Evolutionary conservation across 2,329 filamentous ascomycete genomes (phyloP).

Genomic region (Elsinoe arachidis): DNA sequence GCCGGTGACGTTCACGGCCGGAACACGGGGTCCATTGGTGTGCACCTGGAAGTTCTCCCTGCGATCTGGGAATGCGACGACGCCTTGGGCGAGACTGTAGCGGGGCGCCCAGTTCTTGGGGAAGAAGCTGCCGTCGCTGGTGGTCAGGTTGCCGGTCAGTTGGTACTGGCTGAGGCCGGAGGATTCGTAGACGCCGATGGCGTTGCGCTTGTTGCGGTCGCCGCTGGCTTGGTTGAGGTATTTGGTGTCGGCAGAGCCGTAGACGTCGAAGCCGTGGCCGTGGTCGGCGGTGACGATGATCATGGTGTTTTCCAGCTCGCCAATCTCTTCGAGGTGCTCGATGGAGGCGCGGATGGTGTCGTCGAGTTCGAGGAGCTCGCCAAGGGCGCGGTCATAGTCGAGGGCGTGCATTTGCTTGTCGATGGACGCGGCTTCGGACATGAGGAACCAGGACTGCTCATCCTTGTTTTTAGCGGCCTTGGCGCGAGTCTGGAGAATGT

Average conservation of each 20-base stretch:
- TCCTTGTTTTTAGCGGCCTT: conserved; percentile 42
- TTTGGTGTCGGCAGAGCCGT: conserved; percentile 69
- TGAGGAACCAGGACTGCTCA: conserved; percentile 64
- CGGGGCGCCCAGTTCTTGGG: conserved; percentile 77
- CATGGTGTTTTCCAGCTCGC: conserved; percentile 64
- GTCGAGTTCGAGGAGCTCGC: conserved; percentile 76
- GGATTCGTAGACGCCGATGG: conserved; percentile 63
- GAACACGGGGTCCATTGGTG: conserved; percentile 53
- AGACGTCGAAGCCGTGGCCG: conserved; percentile 83
- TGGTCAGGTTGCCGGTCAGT: conserved; percentile 50
- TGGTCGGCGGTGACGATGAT: conserved; percentile 79
- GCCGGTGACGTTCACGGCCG: conserved; percentile 49
- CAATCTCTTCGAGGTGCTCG: conserved; percentile 56
- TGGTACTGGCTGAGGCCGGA: conserved; percentile 71
- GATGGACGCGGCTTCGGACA: conserved; percentile 77
- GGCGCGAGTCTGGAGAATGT: conserved; percentile 56
- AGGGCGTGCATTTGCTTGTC: conserved; percentile 85
- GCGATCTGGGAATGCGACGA: conserved; percentile 63
- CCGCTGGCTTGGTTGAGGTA: conserved; percentile 59
- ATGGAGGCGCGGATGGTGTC: conserved; percentile 72
- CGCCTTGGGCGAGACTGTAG: conserved; percentile 67
- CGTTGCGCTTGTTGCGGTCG: conserved; percentile 65
- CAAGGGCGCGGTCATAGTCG: conserved; percentile 78
- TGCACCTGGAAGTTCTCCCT: conserved; percentile 69
- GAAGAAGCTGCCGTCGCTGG: conserved; percentile 67